A percentile compares a stretch with the other conserved stretches of the same genome.
Conservation (phyloP, 1,139 yeast genomes). For the Candida albicans region DNA sequence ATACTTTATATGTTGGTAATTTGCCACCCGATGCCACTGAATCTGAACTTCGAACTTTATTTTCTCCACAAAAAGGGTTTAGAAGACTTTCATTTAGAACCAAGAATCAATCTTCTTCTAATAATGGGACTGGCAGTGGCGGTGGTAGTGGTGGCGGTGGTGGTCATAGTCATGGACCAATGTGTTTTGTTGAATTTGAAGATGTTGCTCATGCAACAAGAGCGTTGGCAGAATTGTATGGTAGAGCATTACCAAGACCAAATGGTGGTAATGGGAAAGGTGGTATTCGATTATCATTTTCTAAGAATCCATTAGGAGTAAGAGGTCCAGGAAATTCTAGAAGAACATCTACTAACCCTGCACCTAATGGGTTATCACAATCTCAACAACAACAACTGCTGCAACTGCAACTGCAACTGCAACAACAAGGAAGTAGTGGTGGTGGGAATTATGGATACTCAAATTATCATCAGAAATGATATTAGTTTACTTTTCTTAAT, state of each 20-base stretch:
- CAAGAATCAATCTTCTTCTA: conserved; percentile 48
- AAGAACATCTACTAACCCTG: conserved; percentile 41
- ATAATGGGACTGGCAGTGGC: conserved; percentile 2
- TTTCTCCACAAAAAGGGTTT: conserved; percentile 89
- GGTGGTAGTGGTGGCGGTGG: conserved; percentile 59
- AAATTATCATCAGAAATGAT: conserved; percentile 29
- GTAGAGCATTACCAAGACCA: conserved; percentile 74
- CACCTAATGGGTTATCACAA: conserved; percentile 13
- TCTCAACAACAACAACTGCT: conserved; percentile 2
- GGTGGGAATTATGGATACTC: conserved; percentile 41
- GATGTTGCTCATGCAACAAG: conserved; percentile 92
- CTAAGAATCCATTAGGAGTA: conserved; percentile 95
- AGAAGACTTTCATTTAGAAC: conserved; percentile 88
- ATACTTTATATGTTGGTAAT: conserved; percentile 93
- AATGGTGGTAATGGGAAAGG: conserved; percentile 71
- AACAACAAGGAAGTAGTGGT: conserved; percentile 12
- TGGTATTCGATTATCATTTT: conserved; percentile 89
- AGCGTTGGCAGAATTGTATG: conserved; percentile 91
- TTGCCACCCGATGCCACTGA: conserved; percentile 97
- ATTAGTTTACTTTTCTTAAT: not conserved
- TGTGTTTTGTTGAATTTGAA: conserved; percentile 98
- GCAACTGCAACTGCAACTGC: conserved; percentile 3
- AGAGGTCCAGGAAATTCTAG: conserved; percentile 65
- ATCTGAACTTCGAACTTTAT: conserved; percentile 82
- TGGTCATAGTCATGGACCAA: conserved; percentile 78